Evolutionary conservation across 768 basidiomycete species (phyloP).

Genomic region (Saitozyma sp.): DNA sequence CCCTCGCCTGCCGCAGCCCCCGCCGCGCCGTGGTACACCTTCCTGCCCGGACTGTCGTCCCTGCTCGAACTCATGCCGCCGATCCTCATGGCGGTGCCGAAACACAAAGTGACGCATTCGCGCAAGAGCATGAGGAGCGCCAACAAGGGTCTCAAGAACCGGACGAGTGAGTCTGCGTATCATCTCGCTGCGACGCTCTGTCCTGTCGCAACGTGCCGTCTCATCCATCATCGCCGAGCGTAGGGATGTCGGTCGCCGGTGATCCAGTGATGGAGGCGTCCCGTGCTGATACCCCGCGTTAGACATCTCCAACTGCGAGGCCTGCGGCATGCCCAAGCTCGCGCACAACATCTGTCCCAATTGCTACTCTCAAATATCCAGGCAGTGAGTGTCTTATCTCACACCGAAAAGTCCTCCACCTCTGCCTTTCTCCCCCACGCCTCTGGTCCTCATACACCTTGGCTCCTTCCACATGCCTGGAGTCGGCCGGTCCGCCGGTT

Average conservation of each 20-base stretch:
- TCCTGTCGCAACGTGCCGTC: background rate
- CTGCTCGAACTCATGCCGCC: constrained; percentile 78
- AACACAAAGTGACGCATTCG: constrained; percentile 89
- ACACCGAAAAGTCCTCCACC: no score
- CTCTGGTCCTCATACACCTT: no score
- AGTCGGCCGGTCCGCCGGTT: no score
- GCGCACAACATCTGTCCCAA: constrained; percentile 81
- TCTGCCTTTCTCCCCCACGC: no score
- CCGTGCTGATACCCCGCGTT: background rate
- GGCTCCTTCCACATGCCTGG: no score
- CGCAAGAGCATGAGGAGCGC: constrained; percentile 91
- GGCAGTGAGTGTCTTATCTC: constrained; percentile 55
- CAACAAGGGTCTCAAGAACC: constrained; percentile 93
- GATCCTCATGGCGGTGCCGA: constrained; percentile 87
- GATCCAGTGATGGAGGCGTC: background rate
- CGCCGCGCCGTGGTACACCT: constrained; percentile 8
- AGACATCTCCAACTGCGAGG: constrained; percentile 92
- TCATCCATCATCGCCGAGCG: background rate
- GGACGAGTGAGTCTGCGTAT: constrained; percentile 65
- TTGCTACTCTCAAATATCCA: constrained; percentile 72
- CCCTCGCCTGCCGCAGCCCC: background rate
- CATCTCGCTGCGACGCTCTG: background rate
- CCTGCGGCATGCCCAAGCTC: constrained; percentile 82
- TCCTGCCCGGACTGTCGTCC: constrained; percentile 54
- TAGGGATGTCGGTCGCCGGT: background rate